These are phyloP conservation scores for Taxawa tesnikishii DNA, from an alignment of 2,329 filamentous ascomycete genomes.

Conservation along the genomic window DNA sequence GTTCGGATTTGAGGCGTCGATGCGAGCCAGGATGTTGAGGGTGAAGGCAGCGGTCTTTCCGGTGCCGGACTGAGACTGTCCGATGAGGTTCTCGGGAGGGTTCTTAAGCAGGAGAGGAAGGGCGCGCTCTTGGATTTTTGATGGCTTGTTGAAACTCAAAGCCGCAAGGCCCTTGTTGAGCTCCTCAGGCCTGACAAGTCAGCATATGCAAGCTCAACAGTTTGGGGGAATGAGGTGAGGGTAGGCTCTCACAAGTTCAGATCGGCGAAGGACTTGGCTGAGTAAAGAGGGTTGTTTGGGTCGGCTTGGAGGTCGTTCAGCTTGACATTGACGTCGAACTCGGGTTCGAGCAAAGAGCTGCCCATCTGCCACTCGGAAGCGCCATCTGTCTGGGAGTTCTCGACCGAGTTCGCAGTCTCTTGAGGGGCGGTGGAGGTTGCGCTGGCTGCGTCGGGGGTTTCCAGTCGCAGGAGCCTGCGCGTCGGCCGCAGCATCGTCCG, in stretches of 20 bases:
- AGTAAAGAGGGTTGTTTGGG: constrained; percentile 76
- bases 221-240: neutral
- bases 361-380: constrained; percentile 26
- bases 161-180: constrained; percentile 66
- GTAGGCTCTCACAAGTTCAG: constrained; percentile 61
- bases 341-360: constrained; percentile 47
- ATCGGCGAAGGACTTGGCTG: constrained; percentile 71
- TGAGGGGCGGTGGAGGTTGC: constrained; percentile 5
- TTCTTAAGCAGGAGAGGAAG: constrained; percentile 77
- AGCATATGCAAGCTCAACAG: constrained; percentile 9
- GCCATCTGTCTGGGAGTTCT: constrained; percentile 27
- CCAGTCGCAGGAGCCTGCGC: too few relatives aligned
- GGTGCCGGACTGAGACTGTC: constrained; percentile 97
- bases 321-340: constrained; percentile 85
- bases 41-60: constrained; percentile 97
- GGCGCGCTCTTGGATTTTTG: constrained; percentile 94
- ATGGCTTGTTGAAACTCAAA: constrained; percentile 87
- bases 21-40: constrained; percentile 75
- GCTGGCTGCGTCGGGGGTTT: too few relatives aligned
- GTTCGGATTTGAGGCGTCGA: constrained; percentile 58
- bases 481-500: constrained; percentile 16
- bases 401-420: constrained; percentile 1
- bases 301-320: constrained; percentile 81
- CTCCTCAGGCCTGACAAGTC: constrained; percentile 35
- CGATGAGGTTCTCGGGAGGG: constrained; percentile 89